Evolutionary conservation across 2,329 filamentous ascomycete genomes (phyloP).

Genomic region (Bimuria novae-zelandiae): DNA sequence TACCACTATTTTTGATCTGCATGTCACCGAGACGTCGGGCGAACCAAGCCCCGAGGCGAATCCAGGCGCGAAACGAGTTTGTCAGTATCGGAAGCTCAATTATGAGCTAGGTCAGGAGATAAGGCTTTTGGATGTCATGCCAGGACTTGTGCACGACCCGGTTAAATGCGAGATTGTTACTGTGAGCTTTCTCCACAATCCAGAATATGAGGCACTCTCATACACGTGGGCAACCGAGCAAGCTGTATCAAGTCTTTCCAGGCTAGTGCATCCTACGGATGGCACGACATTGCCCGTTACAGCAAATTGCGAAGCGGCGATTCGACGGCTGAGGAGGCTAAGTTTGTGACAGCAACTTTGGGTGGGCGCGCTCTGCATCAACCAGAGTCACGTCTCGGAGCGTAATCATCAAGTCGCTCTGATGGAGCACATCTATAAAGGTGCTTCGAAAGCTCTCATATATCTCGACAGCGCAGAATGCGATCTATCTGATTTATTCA

Average conservation of each 20-base stretch:
- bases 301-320: constrained; percentile 18
- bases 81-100: constrained; percentile 13
- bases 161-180: constrained; percentile 18
- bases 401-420: constrained; percentile 14
- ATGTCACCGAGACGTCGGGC: background rate
- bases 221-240: constrained; percentile 24
- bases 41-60: background rate
- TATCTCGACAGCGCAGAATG: background rate
- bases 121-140: constrained; percentile 16
- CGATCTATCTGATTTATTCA: background rate
- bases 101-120: constrained; percentile 20
- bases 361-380: constrained; percentile 16
- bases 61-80: background rate
- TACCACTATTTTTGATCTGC: constrained; percentile 9
- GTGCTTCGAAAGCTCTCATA: background rate
- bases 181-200: constrained; percentile 19
- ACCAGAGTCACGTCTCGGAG: constrained; percentile 12
- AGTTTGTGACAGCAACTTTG: background rate
- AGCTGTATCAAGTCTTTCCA: no score
- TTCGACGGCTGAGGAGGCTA: constrained; percentile 5
- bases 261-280: constrained; percentile 8
- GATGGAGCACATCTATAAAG: constrained; percentile 13
- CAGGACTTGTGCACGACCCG: constrained; percentile 7
- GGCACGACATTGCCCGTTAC: no score
- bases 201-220: constrained; percentile 25